Evolutionary conservation across 2,329 filamentous ascomycete species (phyloP).

Genomic region (Acarospora socialis): DNA sequence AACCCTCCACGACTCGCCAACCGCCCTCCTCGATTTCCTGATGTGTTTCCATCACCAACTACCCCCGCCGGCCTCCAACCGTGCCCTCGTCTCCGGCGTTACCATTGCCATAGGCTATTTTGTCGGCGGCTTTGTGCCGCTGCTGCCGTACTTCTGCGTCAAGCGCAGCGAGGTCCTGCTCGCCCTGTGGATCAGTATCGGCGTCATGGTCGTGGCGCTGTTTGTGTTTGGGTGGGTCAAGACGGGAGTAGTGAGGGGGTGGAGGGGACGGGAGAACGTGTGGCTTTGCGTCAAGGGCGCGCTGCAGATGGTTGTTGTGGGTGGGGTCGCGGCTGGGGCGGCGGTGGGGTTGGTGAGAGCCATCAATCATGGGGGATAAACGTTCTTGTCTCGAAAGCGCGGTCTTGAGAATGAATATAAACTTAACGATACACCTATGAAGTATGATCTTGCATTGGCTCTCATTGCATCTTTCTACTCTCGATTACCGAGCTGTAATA

Average conservation of each 20-base stretch:
- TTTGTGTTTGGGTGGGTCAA: slow-evolving; percentile 30
- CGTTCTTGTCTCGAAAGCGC: too few relatives aligned
- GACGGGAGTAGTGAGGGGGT: slow-evolving; percentile 32
- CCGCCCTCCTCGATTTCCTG: slow-evolving; percentile 32
- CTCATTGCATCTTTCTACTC: too few relatives aligned
- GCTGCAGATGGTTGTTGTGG: slow-evolving; percentile 49
- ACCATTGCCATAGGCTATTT: slow-evolving; percentile 58
- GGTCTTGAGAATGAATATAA: too few relatives aligned
- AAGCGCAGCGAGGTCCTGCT: slow-evolving; percentile 24
- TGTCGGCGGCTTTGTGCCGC: slow-evolving; percentile 54
- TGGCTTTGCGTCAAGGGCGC: slow-evolving; percentile 44
- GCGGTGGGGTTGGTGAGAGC: slow-evolving; percentile 48
- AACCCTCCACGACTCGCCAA: slow-evolving; percentile 24
- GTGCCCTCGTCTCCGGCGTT: slow-evolving; percentile 40
- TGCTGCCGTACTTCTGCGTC: slow-evolving; percentile 54
- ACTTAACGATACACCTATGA: too few relatives aligned
- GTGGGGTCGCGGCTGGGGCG: slow-evolving; percentile 50
- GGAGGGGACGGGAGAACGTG: slow-evolving; percentile 31
- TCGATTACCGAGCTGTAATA: too few relatives aligned
- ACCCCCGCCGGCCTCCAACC: slow-evolving; percentile 29
- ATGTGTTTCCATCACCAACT: slow-evolving; percentile 35
- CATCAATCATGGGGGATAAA: slow-evolving; percentile 28
- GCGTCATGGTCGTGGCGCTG: slow-evolving; percentile 28
- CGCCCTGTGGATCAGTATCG: slow-evolving; percentile 42
- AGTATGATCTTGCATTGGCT: too few relatives aligned